Evolutionary conservation across 805 yeast genomes (phyloP).

Genomic region (Blastobotrys attinorum): DNA sequence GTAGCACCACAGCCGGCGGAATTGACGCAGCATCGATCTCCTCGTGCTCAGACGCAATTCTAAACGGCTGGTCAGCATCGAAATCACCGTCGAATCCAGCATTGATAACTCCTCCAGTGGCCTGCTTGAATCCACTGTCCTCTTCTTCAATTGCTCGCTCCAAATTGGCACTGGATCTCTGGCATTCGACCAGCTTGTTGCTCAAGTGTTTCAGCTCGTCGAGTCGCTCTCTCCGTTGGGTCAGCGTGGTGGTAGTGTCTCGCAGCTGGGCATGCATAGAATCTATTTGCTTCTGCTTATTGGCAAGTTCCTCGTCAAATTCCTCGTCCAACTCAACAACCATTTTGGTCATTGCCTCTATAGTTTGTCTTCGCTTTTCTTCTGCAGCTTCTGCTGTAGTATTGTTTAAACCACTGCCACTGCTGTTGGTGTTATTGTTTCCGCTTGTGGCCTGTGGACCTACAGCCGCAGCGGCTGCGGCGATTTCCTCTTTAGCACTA

Average conservation of each 20-base stretch:
- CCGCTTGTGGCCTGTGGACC: neutral
- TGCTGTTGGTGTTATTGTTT: neutral
- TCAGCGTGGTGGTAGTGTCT: constrained; percentile 46
- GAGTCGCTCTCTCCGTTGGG: constrained; percentile 39
- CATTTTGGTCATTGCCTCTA: constrained; percentile 45
- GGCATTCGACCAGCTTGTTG: constrained; percentile 38
- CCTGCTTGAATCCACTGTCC: constrained; percentile 41
- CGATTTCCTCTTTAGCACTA: neutral
- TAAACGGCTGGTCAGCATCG: constrained; percentile 90
- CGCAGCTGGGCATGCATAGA: constrained; percentile 48
- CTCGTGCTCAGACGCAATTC: constrained; percentile 35
- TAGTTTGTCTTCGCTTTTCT: constrained; percentile 35
- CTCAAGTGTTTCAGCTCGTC: constrained; percentile 43
- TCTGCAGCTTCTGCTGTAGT: neutral
- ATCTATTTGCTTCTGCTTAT: constrained; percentile 45
- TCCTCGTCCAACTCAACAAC: constrained; percentile 47
- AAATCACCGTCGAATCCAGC: constrained; percentile 42
- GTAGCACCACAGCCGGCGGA: constrained; percentile 46
- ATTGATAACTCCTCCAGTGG: constrained; percentile 30
- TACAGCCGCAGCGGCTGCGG: neutral
- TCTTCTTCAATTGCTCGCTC: constrained; percentile 60
- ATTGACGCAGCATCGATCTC: constrained; percentile 23
- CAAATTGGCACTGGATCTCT: constrained; percentile 49
- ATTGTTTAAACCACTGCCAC: neutral
- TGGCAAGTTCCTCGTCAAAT: constrained; percentile 48